phyloP scores from a whole-genome alignment of 176 grass and related monocot genomes.

The Lolium multiflorum region DNA sequence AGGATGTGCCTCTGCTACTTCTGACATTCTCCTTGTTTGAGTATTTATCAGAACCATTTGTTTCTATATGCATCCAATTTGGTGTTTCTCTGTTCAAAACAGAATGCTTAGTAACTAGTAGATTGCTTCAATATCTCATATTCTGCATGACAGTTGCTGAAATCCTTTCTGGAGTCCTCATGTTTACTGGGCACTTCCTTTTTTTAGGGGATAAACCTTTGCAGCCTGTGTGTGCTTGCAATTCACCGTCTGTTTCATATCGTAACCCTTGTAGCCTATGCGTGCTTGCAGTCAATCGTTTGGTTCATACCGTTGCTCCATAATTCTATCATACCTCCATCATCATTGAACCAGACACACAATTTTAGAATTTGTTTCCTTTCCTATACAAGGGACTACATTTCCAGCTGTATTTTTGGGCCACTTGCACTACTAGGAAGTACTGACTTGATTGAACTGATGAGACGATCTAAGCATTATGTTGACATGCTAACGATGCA shows the following conservation, averaged over 20 bases:
- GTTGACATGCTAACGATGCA: background rate
- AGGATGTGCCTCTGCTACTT: background rate
- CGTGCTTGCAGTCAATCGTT: background rate
- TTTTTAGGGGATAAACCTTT: background rate
- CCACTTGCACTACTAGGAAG: background rate
- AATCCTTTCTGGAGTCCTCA: background rate
- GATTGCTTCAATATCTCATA: conserved; percentile 2
- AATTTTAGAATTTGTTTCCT: background rate
- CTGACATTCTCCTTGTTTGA: conserved; percentile 22
- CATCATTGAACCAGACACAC: background rate
- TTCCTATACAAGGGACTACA: background rate
- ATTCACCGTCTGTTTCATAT: too few species aligned
- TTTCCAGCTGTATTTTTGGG: conserved; percentile 1
- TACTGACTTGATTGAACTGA: background rate
- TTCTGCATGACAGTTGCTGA: conserved; percentile 10
- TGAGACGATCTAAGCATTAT: background rate
- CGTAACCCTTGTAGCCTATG: background rate
- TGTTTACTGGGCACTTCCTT: background rate
- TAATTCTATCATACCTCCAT: background rate
- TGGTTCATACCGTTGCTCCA: conserved; percentile 31
- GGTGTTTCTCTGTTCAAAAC: background rate
- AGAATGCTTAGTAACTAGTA: background rate
- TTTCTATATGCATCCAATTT: background rate
- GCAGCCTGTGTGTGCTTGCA: too few species aligned
- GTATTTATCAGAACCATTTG: background rate